Evolutionary conservation across 176 grass and related monocot genomes (phyloP).

Genomic region (Hyparrhenia diplandra): DNA sequence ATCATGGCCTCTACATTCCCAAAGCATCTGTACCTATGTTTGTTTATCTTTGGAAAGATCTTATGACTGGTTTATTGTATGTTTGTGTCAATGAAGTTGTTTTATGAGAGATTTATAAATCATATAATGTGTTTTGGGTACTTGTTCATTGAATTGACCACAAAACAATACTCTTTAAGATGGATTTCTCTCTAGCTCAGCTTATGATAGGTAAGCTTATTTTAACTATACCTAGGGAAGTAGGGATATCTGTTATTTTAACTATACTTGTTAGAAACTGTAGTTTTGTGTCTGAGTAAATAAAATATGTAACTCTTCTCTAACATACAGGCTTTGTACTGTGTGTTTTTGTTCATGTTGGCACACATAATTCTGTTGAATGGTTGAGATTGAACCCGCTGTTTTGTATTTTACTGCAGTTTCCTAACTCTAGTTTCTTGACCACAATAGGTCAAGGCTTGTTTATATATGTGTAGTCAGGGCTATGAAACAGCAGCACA

Average conservation of each 20-base stretch:
- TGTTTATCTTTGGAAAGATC: neutral
- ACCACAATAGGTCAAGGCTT: neutral
- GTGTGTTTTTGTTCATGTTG: neutral
- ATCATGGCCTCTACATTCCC: neutral
- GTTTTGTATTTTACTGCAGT: neutral
- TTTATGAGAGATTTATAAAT: neutral
- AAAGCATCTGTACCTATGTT: neutral
- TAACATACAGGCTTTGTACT: neutral
- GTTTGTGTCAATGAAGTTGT: neutral
- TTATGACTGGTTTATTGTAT: neutral
- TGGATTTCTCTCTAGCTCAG: neutral
- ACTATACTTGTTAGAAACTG: neutral
- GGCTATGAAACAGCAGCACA: neutral
- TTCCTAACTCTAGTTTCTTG: slow-evolving; percentile 11
- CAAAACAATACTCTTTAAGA: neutral
- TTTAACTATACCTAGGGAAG: neutral
- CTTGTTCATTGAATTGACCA: neutral
- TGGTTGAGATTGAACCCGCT: neutral
- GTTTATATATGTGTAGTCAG: neutral
- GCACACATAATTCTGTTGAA: neutral
- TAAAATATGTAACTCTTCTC: neutral
- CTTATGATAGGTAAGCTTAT: neutral
- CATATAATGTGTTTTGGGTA: neutral
- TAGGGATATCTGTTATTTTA: neutral
- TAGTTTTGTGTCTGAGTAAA: neutral